Evolutionary conservation across 192 early-diverging fungal species (phyloP), one percentile per base, ranked within the genome.

Genomic region (Rhizophagus prolifer): DNA sequence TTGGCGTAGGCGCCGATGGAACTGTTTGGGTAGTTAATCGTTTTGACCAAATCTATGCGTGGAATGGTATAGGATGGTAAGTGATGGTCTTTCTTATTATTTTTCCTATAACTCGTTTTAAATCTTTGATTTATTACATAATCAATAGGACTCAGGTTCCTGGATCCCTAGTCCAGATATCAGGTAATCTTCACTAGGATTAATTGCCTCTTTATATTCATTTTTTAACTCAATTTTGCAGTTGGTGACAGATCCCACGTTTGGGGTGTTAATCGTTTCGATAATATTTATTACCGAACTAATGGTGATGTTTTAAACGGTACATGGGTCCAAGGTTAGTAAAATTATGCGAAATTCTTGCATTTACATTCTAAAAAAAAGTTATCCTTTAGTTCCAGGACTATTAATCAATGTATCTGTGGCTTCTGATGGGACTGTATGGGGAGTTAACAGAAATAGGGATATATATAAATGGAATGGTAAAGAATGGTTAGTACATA

Each of bases 21-120:
- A 64, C 62, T 28, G 28, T 64, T 28, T 64, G 62, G 62, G 62
- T 31, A 34, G 28, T 64, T 34, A 64, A 34, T 36, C 62, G 28
- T 2, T 3, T 34, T 34, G 31, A 34, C 3, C 31, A 34, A 4
- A 14, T 3, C 21, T 25, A 34, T 9, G 8, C 25, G 13, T 64
- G 62, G 62, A 28, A 28, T 64, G 62, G 28, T 9, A 13, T 28
- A 30, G 9, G 10, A 64, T 64, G 62, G 62, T 64, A 64, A 64
- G 31, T 34, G 31, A 34, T 34, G 31, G 31, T 34, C 3, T 34
- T 34, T 34, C 2, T 60, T 16, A 60, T 25, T 60, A 60, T 60
- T n/a, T 60, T 60, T 4, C 23, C 31, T 34, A 34, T 4, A 34
- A 34, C 31, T 34, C 0, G 31, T 2, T 34, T 60, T 60, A 16